Conservation (phyloP, 2,329 filamentous ascomycete species). For the Nannizziopsis barbatae region DNA sequence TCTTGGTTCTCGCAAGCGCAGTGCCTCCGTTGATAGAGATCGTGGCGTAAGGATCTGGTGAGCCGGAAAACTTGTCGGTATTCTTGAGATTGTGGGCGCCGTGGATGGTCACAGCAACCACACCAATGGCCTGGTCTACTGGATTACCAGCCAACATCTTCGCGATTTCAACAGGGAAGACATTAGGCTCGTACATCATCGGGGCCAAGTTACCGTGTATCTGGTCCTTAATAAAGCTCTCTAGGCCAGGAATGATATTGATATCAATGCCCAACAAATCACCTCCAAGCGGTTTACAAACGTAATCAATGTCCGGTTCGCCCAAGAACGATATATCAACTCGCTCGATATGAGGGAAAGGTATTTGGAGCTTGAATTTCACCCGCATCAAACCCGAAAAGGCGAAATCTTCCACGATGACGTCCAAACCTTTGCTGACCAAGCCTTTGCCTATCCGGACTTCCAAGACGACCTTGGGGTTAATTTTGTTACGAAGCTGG, state of each 20-base stretch:
- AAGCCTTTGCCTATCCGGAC: slow-evolving; percentile 91
- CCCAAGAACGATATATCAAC: slow-evolving; percentile 93
- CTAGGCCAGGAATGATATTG: slow-evolving; percentile 93
- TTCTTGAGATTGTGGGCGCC: slow-evolving; percentile 90
- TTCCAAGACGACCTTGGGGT: slow-evolving; percentile 91
- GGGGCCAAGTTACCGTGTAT: slow-evolving; percentile 87
- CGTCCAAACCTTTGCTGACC: slow-evolving; percentile 91
- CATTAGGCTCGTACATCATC: slow-evolving; percentile 97
- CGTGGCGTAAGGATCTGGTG: slow-evolving; percentile 77
- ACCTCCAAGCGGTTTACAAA: slow-evolving; percentile 92
- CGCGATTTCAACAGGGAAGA: slow-evolving; percentile 95
- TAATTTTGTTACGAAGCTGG: slow-evolving; percentile 89
- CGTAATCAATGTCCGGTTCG: slow-evolving; percentile 82
- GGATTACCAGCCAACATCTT: slow-evolving; percentile 94
- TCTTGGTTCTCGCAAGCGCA: slow-evolving; percentile 80
- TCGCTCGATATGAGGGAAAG: slow-evolving; percentile 89
- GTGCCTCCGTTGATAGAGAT: slow-evolving; percentile 75
- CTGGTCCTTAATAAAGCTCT: slow-evolving; percentile 87
- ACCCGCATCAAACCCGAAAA: slow-evolving; percentile 93
- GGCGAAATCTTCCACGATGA: slow-evolving; percentile 96
- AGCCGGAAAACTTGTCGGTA: slow-evolving; percentile 82
- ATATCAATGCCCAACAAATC: slow-evolving; percentile 96
- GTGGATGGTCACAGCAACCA: slow-evolving; percentile 82
- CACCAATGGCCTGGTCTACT: slow-evolving; percentile 90
- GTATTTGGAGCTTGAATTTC: slow-evolving; percentile 93